phyloP scores from a whole-genome alignment of 148 eudicot genomes.

The Rhododendron kiyosumense region DNA sequence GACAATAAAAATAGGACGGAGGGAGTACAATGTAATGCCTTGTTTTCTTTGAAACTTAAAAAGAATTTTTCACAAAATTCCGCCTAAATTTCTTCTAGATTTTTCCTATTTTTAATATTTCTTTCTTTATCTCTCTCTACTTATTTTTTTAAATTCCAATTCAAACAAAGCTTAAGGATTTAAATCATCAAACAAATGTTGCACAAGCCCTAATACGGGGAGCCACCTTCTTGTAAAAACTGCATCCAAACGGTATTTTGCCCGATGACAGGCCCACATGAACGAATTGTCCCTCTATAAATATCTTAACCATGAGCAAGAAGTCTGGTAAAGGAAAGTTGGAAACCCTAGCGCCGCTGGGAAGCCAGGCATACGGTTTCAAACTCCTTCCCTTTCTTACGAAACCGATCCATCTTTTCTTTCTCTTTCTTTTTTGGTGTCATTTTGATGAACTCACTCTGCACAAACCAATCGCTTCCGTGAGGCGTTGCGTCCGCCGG shows the following conservation, averaged over 20 bases:
- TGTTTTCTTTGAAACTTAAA: too few species aligned
- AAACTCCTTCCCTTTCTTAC: not conserved
- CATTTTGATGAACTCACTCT: not conserved
- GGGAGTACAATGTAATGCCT: too few species aligned
- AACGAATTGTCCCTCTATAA: not conserved
- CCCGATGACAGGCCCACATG: not conserved
- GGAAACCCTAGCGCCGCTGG: not conserved
- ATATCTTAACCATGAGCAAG: not conserved
- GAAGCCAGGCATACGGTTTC: not conserved
- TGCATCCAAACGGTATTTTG: not conserved
- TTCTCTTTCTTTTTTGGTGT: not conserved
- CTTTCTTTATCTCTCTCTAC: too few species aligned
- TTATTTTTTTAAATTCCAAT: too few species aligned
- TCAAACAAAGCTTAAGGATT: too few species aligned
- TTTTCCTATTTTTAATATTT: too few species aligned
- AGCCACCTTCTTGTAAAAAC: not conserved
- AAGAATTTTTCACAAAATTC: too few species aligned
- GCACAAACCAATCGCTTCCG: not conserved
- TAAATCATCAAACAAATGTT: not conserved
- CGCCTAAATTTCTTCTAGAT: too few species aligned
- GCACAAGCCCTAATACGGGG: too few species aligned
- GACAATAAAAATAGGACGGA: too few species aligned
- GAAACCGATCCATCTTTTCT: not conserved
- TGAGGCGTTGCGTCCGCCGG: conserved; percentile 11
- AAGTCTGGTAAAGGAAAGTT: not conserved